These are phyloP conservation scores for Marasmius oreades DNA, from an alignment of 1,284 basidiomycete genomes.

Conservation along the genomic window DNA sequence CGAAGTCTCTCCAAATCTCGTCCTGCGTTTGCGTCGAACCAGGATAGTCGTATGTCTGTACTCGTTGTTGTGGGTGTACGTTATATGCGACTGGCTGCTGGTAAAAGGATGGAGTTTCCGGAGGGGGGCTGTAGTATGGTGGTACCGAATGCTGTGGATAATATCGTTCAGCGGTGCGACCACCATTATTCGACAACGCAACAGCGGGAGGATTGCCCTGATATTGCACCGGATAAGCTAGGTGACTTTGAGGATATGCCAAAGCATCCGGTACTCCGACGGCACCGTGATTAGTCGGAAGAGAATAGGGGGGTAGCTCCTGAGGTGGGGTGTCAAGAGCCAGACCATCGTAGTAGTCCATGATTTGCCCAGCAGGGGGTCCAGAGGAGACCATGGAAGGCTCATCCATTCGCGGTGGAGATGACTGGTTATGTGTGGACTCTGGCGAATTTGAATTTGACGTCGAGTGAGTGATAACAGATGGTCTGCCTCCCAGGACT, in stretches of 20 bases:
- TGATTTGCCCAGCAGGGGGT: background rate
- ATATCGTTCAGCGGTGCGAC: background rate
- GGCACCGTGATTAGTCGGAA: background rate
- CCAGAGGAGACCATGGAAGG: background rate
- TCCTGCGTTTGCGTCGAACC: slow-evolving; percentile 25
- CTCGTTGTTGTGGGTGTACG: slow-evolving; percentile 23
- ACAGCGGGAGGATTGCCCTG: background rate
- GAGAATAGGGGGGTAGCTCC: background rate
- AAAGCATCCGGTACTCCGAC: background rate
- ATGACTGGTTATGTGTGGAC: background rate
- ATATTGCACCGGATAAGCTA: background rate
- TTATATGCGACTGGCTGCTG: background rate
- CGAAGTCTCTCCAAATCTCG: slow-evolving; percentile 31
- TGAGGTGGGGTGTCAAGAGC: background rate
- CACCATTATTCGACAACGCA: background rate
- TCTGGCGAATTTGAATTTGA: background rate
- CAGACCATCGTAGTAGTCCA: slow-evolving; percentile 1
- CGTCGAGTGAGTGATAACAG: slow-evolving; percentile 2
- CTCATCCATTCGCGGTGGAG: background rate
- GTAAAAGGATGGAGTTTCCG: background rate
- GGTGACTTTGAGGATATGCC: background rate
- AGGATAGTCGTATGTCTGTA: slow-evolving; percentile 5
- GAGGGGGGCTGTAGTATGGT: background rate
- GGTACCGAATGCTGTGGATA: background rate
- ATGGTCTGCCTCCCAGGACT: slow-evolving; percentile 10